Evolutionary conservation across 1,284 basidiomycete species (phyloP), one percentile per base, ranked within the genome.

Genomic region (Entoloma clypeatum): DNA sequence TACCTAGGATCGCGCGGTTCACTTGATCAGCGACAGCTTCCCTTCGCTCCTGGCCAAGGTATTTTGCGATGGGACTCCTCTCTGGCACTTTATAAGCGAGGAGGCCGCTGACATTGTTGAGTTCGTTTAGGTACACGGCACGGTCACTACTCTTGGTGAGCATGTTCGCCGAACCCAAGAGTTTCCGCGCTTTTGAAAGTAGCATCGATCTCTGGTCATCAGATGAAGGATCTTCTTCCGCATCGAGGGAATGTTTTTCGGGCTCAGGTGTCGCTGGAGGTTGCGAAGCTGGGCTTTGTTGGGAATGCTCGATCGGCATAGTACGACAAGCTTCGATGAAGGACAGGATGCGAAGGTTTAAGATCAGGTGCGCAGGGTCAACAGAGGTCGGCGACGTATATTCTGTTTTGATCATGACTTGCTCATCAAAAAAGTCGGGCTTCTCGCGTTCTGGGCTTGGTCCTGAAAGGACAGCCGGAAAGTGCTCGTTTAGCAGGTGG

Each of bases 11-110:
- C 7, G 92, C 92, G 35, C 78, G 76, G 51, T 93, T 87, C 39
- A 95, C 81, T 63, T 92, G 87, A 44, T 89, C 84, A 1, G 91
- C 91, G 4, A 94, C 74, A 5, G 77, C 77, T 51, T 86, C 82
- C 39, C 91, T 74, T 44, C 89, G 67, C 43, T 76, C 77, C 57
- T 83, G 79, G 37, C 74, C 72, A 44, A 94, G 61, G 59, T 92
- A 92, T 36, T 71, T 74, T 10, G 76, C 67, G 49, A 89, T 68
- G 31, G 71, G 75, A 47, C 84, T 86, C 34, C 69, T 69, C 58
- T 90, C 86, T 0, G 90, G 84, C 3, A 79, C 70, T 17, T 68
- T 70, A 57, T 92, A 93, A 4, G 83, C 87, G 26, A 95, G 68
- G 21, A 94, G 61, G 0, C 81, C 84, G 11, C 77, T 74, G 2